Evolutionary conservation across 225 moss, liverwort and hornwort species (phyloP).

Genomic region (Marchantia polymorpha): DNA sequence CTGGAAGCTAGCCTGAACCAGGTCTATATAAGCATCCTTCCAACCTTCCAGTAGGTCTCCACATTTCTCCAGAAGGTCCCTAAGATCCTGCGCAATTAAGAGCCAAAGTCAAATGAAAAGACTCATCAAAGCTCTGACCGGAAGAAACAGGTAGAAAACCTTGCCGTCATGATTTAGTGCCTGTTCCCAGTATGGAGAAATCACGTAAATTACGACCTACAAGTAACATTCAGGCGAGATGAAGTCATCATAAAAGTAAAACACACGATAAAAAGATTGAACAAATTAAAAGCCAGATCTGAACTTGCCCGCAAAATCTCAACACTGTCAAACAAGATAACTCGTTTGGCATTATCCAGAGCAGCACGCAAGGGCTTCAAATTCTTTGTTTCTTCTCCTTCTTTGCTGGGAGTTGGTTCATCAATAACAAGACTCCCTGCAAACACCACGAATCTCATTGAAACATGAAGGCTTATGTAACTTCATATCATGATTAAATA

Average conservation of each 20-base stretch:
- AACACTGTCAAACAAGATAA: slow-evolving; percentile 50
- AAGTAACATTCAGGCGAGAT: not conserved
- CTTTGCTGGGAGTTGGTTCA: slow-evolving; percentile 25
- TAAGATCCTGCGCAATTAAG: slow-evolving; percentile 65
- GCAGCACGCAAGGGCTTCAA: slow-evolving; percentile 45
- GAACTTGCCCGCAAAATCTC: slow-evolving; percentile 41
- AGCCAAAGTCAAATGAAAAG: not conserved
- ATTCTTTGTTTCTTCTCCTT: slow-evolving; percentile 27
- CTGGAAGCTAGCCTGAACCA: slow-evolving; percentile 93
- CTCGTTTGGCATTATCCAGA: slow-evolving; percentile 45
- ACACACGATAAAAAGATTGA: not conserved
- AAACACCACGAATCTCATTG: not conserved
- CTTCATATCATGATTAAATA: too few relatives aligned
- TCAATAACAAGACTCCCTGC: slow-evolving; percentile 36
- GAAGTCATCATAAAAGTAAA: not conserved
- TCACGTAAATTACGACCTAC: not conserved
- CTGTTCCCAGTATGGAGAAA: not conserved
- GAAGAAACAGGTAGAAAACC: not conserved
- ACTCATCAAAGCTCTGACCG: not conserved
- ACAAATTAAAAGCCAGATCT: not conserved
- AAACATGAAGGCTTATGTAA: not conserved
- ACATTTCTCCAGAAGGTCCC: slow-evolving; percentile 75
- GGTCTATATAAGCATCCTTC: slow-evolving; percentile 89
- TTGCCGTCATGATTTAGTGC: not conserved
- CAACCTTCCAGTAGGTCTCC: slow-evolving; percentile 66